Percentiles rank a stretch among this genome's conserved stretches.
These are phyloP conservation scores for Erodium chrysanthum DNA, from an alignment of 441 rosid species.

Conservation along the genomic window DNA sequence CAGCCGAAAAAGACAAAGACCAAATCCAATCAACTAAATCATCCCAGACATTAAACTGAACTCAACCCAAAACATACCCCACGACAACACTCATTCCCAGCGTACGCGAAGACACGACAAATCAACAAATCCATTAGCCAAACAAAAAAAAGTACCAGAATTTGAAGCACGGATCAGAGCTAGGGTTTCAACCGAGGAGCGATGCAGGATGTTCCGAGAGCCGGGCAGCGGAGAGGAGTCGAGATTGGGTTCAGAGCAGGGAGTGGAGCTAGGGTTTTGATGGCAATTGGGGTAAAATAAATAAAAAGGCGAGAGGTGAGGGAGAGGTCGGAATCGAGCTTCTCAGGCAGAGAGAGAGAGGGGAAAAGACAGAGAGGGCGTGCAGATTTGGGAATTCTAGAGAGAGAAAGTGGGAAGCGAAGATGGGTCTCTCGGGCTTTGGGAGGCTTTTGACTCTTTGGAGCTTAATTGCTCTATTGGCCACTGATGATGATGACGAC, in stretches of 20 bases:
- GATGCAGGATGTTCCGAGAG: neutral
- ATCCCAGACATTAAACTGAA: constrained; percentile 18
- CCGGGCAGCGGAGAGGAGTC: neutral
- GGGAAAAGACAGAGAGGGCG: no score
- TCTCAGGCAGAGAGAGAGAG: neutral
- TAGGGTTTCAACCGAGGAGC: constrained; percentile 34
- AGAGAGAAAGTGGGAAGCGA: neutral
- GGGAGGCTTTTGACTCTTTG: neutral
- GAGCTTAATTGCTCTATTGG: constrained; percentile 1
- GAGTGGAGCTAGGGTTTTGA: constrained; percentile 19
- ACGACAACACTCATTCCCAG: neutral
- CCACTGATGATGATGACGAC: constrained; percentile 2
- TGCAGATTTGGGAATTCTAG: neutral
- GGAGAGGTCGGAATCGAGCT: neutral
- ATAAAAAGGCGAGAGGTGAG: no score
- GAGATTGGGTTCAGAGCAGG: neutral
- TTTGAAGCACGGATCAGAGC: constrained; percentile 17
- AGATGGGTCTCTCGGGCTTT: neutral
- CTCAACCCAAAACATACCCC: constrained; percentile 9
- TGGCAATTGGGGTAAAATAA: neutral
- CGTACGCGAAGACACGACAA: constrained; percentile 13
- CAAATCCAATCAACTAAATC: constrained; percentile 23
- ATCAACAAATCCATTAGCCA: constrained; percentile 20
- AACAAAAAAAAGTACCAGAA: constrained; percentile 15
- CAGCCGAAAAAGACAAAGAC: neutral